phyloP scores from a whole-genome alignment of 179 eudicot genomes.

The Heliamphora pulchella region DNA sequence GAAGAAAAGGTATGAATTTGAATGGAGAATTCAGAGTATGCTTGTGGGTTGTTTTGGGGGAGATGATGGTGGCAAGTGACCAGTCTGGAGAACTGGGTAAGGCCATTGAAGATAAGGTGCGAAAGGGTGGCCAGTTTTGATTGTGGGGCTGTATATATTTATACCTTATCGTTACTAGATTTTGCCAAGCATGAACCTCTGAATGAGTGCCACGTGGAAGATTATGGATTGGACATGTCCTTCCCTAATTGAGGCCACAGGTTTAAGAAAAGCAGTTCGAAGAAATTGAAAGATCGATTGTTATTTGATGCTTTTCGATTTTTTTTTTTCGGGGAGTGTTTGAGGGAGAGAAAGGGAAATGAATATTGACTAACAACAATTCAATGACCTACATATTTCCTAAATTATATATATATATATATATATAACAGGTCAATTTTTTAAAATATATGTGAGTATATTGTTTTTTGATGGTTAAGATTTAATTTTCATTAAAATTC shows the following conservation, averaged over 20 bases:
- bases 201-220: slow-evolving; percentile 6
- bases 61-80: slow-evolving; percentile 31
- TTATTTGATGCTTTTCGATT: no score
- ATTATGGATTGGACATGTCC: not conserved
- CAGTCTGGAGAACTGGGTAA: slow-evolving; percentile 32
- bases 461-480: no score
- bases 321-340: no score
- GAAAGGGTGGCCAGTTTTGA: slow-evolving; percentile 3
- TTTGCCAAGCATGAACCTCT: slow-evolving; percentile 26
- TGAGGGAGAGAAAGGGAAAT: no score
- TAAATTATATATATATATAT: no score
- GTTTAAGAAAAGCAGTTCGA: not conserved
- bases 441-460: no score
- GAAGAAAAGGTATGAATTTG: slow-evolving; percentile 24
- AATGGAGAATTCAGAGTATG: slow-evolving; percentile 18
- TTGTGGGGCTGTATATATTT: not conserved
- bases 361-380: no score
- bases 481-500: no score
- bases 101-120: slow-evolving; percentile 28
- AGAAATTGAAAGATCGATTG: no score
- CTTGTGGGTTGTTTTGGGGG: slow-evolving; percentile 23
- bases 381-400: no score
- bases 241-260: not conserved
- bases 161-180: slow-evolving; percentile 7
- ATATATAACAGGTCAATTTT: no score